Evolutionary conservation across 2,329 filamentous ascomycete genomes (phyloP).

Genomic region (Scytalidium lignicola): DNA sequence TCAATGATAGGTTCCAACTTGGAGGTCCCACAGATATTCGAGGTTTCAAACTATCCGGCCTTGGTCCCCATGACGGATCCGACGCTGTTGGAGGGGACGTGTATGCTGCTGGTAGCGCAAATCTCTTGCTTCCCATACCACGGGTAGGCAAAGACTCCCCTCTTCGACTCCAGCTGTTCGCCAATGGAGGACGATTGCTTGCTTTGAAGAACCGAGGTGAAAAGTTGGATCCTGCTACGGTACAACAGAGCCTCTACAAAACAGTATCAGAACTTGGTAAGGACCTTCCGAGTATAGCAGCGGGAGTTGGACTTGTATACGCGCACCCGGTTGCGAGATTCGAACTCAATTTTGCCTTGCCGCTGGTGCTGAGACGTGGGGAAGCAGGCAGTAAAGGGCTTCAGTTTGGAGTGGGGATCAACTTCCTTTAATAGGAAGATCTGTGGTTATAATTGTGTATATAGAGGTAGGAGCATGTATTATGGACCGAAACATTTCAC

Average conservation of each 20-base stretch:
- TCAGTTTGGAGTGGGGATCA: constrained; percentile 93
- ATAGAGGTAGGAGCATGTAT: neutral
- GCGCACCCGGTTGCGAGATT: constrained; percentile 90
- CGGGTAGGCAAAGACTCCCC: constrained; percentile 76
- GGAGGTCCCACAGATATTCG: constrained; percentile 93
- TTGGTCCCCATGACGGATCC: constrained; percentile 79
- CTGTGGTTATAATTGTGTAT: neutral
- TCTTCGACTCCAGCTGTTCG: constrained; percentile 81
- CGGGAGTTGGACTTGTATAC: constrained; percentile 87
- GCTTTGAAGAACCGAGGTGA: constrained; percentile 53
- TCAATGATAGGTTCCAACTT: constrained; percentile 94
- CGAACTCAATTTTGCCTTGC: constrained; percentile 91
- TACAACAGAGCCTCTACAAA: constrained; percentile 32
- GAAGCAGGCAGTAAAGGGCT: constrained; percentile 88
- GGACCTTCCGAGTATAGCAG: constrained; percentile 77
- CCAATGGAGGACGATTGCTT: constrained; percentile 83
- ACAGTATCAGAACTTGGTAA: constrained; percentile 68
- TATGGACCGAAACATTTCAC: neutral
- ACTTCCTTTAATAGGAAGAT: constrained; percentile 66
- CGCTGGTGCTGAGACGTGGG: constrained; percentile 72
- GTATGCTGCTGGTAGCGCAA: constrained; percentile 84
- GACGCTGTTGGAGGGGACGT: constrained; percentile 90
- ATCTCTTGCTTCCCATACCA: constrained; percentile 79
- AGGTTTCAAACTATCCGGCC: constrained; percentile 82
- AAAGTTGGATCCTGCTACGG: constrained; percentile 30